phyloP scores from a whole-genome alignment of 257 asterid species.

The Capsicum rhomboideum region DNA sequence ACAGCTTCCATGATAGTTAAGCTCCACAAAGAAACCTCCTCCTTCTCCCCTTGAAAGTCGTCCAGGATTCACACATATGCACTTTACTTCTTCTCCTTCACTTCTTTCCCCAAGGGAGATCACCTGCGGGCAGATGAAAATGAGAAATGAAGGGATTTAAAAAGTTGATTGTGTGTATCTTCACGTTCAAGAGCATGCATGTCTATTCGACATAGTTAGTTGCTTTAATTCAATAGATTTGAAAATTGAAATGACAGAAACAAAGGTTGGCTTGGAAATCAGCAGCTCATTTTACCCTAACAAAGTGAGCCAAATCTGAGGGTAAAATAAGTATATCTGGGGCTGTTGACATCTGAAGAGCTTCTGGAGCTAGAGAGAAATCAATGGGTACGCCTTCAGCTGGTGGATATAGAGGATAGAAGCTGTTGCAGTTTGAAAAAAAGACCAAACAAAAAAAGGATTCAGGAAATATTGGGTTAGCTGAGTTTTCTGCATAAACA shows the following conservation, averaged over 20 bases:
- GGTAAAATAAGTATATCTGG: slow-evolving; percentile 88
- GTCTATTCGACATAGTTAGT: not conserved
- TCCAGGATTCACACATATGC: slow-evolving; percentile 90
- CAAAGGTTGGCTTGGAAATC: not conserved
- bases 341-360: slow-evolving; percentile 52
- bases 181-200: not conserved
- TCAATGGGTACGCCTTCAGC: slow-evolving; percentile 85
- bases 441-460: not conserved
- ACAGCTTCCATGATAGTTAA: slow-evolving; percentile 50
- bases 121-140: slow-evolving; percentile 32
- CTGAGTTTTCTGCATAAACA: not conserved
- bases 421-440: slow-evolving; percentile 47
- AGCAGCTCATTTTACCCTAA: slow-evolving; percentile 42
- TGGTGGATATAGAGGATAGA: slow-evolving; percentile 93
- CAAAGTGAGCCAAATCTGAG: slow-evolving; percentile 86
- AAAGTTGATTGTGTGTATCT: not conserved
- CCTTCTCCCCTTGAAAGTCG: slow-evolving; percentile 94
- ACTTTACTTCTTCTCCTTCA: slow-evolving; percentile 52
- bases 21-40: slow-evolving; percentile 91
- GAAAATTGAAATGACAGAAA: not conserved
- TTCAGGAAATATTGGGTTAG: not conserved
- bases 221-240: not conserved
- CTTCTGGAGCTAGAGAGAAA: slow-evolving; percentile 68
- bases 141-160: not conserved
- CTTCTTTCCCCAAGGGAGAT: slow-evolving; percentile 46